Evolutionary conservation across 2,329 filamentous ascomycete species (phyloP), one percentile per base, ranked within the genome.

Genomic region (Aspergillus piperis): DNA sequence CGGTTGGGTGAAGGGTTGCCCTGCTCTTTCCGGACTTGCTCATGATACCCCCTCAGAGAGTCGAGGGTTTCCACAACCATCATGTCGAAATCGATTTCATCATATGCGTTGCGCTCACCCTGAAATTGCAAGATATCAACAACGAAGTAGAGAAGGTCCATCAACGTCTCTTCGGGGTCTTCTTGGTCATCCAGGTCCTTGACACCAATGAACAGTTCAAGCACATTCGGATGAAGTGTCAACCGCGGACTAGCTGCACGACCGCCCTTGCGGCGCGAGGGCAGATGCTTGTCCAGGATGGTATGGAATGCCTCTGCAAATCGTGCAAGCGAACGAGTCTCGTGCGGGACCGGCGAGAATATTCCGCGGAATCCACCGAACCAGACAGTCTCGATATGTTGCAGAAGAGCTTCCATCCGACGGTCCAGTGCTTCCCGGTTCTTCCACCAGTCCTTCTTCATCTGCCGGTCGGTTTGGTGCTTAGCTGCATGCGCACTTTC

Each of bases 51-150:
- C 53, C 88, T 86, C 25, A 99, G 80, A 2, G 92, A 91, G 76
- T 97, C 94, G 41, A 92, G 84, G 0, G 91, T 91, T 68, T 96
- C 92, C 41, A 98, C 84, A 5, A 93, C 87, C 86, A 99, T 96
- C 66, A 83, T 80, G 67, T 99, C 95, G 71, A 98, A 96, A 75
- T 98, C 94, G 64, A 99, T 91, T 78, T 99, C 95, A 68, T 99
- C 95, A 76, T 97, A 97, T 0, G 96, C 95, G 72, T 98, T 99
- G 51, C 88, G 86, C 77, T 99, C 96, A 15, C 95, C 95, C 68
- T 96, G 91, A 75, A 99, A 98, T 73, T 98, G 95, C 2, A 99
- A 82, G 54, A 98, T 93, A 70, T 99, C 95, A 5, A 99, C 89
- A 1, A 98, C 90, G 72, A 98, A 98, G 77, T 97, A 98, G 3